phyloP scores from a whole-genome alignment of 2,329 filamentous ascomycete species.

The Biscogniauxia mediterranea region DNA sequence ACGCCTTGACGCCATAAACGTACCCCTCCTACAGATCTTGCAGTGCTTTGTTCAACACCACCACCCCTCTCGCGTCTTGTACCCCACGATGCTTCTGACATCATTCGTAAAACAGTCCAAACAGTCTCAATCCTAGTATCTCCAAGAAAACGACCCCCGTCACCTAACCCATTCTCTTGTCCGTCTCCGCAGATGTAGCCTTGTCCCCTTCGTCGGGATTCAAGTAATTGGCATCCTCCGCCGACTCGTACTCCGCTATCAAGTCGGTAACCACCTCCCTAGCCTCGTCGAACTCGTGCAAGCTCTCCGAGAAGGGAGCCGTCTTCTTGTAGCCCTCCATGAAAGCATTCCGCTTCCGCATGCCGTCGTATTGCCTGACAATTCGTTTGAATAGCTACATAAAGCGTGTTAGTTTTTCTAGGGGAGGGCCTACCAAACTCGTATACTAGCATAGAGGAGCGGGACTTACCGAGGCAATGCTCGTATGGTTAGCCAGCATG shows the following conservation, averaged over 20 bases:
- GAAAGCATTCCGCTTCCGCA: conserved; percentile 96
- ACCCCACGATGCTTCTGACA: neutral
- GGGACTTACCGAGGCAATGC: conserved; percentile 74
- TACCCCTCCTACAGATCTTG: neutral
- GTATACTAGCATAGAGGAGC: neutral
- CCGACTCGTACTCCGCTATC: conserved; percentile 93
- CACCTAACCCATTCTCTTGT: conserved; percentile 47
- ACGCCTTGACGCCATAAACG: neutral
- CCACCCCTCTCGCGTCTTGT: neutral
- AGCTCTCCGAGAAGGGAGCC: conserved; percentile 84
- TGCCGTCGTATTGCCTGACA: conserved; percentile 84
- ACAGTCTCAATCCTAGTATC: no score
- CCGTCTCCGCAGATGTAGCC: conserved; percentile 51
- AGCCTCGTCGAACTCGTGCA: conserved; percentile 94
- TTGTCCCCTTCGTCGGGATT: conserved; percentile 65
- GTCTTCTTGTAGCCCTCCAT: conserved; percentile 96
- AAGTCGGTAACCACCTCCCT: conserved; percentile 87
- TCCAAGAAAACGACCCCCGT: conserved; percentile 5
- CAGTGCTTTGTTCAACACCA: neutral
- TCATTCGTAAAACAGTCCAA: neutral
- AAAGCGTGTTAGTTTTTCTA: neutral
- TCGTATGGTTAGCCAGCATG: conserved; percentile 98
- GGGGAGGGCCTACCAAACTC: no score
- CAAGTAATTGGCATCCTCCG: conserved; percentile 86
- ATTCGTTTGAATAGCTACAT: conserved; percentile 84